These are phyloP conservation scores for Schizochytrium sp. DNA, from an alignment of 108 stramenopile genomes.

Conservation along the genomic window DNA sequence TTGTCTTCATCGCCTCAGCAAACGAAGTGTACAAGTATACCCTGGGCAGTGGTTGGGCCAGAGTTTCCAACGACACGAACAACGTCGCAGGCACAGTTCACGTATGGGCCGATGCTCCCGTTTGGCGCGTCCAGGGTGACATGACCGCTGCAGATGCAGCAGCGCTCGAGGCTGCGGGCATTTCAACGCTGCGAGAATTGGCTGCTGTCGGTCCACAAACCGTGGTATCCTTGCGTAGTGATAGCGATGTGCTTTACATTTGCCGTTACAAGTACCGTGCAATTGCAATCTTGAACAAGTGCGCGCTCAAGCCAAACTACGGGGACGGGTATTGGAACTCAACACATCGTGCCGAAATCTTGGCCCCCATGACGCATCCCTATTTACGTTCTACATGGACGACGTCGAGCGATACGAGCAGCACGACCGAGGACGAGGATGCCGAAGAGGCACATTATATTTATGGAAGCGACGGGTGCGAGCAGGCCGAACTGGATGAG, in stretches of 20 bases:
- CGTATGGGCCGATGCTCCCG: constrained; percentile 1
- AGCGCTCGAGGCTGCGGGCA: not conserved
- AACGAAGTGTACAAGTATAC: not conserved
- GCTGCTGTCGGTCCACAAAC: not conserved
- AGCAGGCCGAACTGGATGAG: constrained; percentile 27
- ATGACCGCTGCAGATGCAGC: not conserved
- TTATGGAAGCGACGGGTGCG: constrained; percentile 45
- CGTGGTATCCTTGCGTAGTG: not conserved
- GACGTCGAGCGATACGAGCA: not conserved
- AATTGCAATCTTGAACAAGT: not conserved
- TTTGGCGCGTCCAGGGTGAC: not conserved
- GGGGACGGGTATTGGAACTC: not conserved
- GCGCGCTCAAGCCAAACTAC: not conserved
- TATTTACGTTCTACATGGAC: not conserved
- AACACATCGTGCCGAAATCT: not conserved
- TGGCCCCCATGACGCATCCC: not conserved
- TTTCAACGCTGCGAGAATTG: not conserved
- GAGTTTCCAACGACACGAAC: not conserved
- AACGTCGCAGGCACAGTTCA: not conserved
- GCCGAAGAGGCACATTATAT: constrained; percentile 24
- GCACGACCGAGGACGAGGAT: not conserved
- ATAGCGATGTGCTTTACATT: not conserved
- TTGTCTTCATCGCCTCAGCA: not conserved
- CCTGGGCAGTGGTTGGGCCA: not conserved
- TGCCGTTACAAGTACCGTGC: not conserved